These are phyloP conservation scores for Termitomyces sp. DNA, from an alignment of 768 basidiomycete genomes.

Conservation along the genomic window DNA sequence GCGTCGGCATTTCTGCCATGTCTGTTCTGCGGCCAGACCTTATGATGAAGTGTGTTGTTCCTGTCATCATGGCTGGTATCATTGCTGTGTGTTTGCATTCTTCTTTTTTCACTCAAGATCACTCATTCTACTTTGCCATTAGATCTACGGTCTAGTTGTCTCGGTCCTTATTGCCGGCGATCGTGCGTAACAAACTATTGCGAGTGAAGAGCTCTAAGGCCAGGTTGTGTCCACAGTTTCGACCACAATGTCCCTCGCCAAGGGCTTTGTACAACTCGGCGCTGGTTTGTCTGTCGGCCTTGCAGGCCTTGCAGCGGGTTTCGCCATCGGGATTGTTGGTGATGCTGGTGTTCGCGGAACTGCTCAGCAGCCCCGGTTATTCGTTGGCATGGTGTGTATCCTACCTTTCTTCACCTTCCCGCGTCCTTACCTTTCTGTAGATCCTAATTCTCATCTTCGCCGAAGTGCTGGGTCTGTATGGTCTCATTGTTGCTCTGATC, in stretches of 20 bases:
- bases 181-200: slow-evolving; percentile 46
- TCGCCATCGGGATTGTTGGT: slow-evolving; percentile 97
- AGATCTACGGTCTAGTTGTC: slow-evolving; percentile 98
- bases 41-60: slow-evolving; percentile 97
- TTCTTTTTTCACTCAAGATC: not conserved
- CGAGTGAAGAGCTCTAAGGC: not conserved
- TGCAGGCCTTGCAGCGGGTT: slow-evolving; percentile 94
- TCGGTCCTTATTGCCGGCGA: slow-evolving; percentile 92
- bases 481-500: slow-evolving; percentile 91
- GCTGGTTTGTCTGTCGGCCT: slow-evolving; percentile 90
- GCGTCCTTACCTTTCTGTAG: slow-evolving; percentile 28
- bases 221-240: slow-evolving; percentile 38
- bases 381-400: slow-evolving; percentile 83
- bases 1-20: slow-evolving; percentile 97
- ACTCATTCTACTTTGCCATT: slow-evolving; percentile 1
- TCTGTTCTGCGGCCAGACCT: slow-evolving; percentile 92
- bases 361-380: slow-evolving; percentile 91
- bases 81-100: slow-evolving; percentile 71
- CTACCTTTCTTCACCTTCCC: not conserved
- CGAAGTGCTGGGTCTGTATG: slow-evolving; percentile 53
- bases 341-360: slow-evolving; percentile 98
- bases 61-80: slow-evolving; percentile 99
- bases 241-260: slow-evolving; percentile 81
- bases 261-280: slow-evolving; percentile 91
- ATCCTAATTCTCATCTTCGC: slow-evolving; percentile 98